These are phyloP conservation scores for Protomyces pachydermus DNA, from an alignment of 1,139 yeast species.

Conservation along the genomic window DNA sequence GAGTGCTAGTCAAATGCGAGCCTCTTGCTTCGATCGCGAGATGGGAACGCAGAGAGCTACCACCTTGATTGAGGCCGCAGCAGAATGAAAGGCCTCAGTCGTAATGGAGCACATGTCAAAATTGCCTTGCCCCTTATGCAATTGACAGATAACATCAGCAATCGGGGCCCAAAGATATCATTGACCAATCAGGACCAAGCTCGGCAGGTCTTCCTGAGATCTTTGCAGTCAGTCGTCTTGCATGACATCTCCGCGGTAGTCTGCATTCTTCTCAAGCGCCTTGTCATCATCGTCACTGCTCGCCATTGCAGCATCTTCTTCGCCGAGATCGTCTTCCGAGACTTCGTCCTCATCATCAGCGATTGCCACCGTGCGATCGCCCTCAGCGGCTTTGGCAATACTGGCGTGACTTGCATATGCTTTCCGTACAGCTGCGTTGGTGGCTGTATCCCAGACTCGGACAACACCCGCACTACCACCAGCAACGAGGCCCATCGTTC, in stretches of 20 bases:
- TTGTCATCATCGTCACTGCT: background rate
- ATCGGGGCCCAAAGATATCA: too few relatives aligned
- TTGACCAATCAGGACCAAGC: too few relatives aligned
- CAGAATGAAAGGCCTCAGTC: too few relatives aligned
- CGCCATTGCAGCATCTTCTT: background rate
- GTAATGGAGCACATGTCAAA: too few relatives aligned
- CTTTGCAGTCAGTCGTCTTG: background rate
- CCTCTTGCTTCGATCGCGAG: too few relatives aligned
- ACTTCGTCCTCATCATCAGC: background rate
- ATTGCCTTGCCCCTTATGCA: too few relatives aligned
- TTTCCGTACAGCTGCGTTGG: constrained; percentile 71
- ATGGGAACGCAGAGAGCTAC: too few relatives aligned
- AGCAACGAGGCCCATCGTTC: constrained; percentile 73
- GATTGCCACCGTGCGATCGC: constrained; percentile 26
- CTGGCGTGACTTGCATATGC: constrained; percentile 38
- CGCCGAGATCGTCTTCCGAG: background rate
- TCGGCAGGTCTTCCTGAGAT: background rate
- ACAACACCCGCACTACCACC: constrained; percentile 85
- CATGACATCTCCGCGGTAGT: background rate
- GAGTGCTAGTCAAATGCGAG: too few relatives aligned
- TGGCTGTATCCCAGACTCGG: constrained; percentile 88
- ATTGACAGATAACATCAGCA: too few relatives aligned
- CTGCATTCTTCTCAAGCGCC: background rate
- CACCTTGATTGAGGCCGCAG: too few relatives aligned
- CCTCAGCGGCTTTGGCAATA: constrained; percentile 31